These are phyloP conservation scores for Fusarium napiforme DNA, from an alignment of 2,329 filamentous ascomycete genomes.

Conservation along the genomic window DNA sequence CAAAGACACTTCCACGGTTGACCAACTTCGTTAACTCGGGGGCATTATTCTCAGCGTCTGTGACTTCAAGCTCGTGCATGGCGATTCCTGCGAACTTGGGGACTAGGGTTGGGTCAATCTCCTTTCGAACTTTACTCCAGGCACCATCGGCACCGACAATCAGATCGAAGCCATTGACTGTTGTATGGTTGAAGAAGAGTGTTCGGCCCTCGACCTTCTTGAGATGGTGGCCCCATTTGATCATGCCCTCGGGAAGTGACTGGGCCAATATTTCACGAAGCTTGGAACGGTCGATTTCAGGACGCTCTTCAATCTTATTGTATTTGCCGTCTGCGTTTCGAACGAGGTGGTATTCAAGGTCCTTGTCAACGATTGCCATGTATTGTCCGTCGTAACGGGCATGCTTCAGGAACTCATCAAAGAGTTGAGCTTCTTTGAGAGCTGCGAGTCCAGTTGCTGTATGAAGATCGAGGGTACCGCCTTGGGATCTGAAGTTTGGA, in stretches of 20 bases:
- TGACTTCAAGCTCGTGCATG: constrained; percentile 55
- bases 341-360: constrained; percentile 50
- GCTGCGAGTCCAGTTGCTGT: constrained; percentile 61
- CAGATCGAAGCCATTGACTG: constrained; percentile 52
- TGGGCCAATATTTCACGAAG: constrained; percentile 58
- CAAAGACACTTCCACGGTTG: constrained; percentile 60
- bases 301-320: constrained; percentile 51
- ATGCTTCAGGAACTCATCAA: constrained; percentile 60
- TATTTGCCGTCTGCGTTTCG: constrained; percentile 37
- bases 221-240: constrained; percentile 60
- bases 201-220: constrained; percentile 49
- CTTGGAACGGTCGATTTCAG: constrained; percentile 64
- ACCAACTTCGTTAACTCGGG: constrained; percentile 57
- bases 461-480: constrained; percentile 66
- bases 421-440: constrained; percentile 61
- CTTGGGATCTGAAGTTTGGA: constrained; percentile 59
- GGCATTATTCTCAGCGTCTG: constrained; percentile 53
- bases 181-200: constrained; percentile 54
- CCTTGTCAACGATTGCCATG: constrained; percentile 57
- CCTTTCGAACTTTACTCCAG: constrained; percentile 51
- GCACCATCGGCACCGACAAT: constrained; percentile 53
- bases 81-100: constrained; percentile 61
- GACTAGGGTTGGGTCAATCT: constrained; percentile 50
- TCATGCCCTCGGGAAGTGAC: constrained; percentile 56
- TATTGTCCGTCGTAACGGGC: constrained; percentile 65